Evolutionary conservation across 306 rosid genomes (phyloP).

Genomic region (Vicia sativa): DNA sequence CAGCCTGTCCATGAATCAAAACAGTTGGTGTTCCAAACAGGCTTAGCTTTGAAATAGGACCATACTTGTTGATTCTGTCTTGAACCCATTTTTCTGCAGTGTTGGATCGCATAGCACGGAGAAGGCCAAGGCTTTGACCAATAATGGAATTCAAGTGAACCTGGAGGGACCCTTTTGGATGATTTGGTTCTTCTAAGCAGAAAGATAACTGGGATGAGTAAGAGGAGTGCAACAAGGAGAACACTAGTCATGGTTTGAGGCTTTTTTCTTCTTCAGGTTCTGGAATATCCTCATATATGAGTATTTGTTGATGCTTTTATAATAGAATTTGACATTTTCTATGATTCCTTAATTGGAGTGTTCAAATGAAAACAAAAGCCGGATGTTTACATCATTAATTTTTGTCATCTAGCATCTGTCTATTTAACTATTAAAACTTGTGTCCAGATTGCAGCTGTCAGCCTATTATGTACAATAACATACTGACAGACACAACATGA

Average conservation of each 20-base stretch:
- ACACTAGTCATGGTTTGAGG: slow-evolving; percentile 41
- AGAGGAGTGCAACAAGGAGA: slow-evolving; percentile 39
- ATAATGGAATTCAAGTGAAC: slow-evolving; percentile 71
- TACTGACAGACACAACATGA: too few relatives aligned
- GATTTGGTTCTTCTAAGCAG: slow-evolving; percentile 48
- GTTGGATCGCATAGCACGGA: slow-evolving; percentile 63
- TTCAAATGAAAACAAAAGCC: not conserved
- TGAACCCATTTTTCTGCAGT: slow-evolving; percentile 66
- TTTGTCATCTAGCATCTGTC: not conserved
- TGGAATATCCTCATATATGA: slow-evolving; percentile 4
- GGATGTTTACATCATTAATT: slow-evolving; percentile 1
- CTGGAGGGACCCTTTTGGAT: slow-evolving; percentile 66
- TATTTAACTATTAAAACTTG: not conserved
- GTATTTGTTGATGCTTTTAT: slow-evolving; percentile 5
- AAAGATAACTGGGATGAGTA: slow-evolving; percentile 51
- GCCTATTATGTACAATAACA: too few relatives aligned
- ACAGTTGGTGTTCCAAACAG: slow-evolving; percentile 78
- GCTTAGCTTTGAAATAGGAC: slow-evolving; percentile 71
- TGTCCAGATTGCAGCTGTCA: not conserved
- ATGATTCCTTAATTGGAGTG: not conserved
- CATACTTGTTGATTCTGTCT: slow-evolving; percentile 60
- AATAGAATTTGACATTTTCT: not conserved
- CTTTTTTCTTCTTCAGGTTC: not conserved
- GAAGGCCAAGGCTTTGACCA: slow-evolving; percentile 68
- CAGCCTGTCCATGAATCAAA: slow-evolving; percentile 69